Percentiles rank a stretch among this genome's conserved stretches.
Conservation (phyloP, 108 stramenopile genomes). For the Fragilariopsis cylindrus region DNA sequence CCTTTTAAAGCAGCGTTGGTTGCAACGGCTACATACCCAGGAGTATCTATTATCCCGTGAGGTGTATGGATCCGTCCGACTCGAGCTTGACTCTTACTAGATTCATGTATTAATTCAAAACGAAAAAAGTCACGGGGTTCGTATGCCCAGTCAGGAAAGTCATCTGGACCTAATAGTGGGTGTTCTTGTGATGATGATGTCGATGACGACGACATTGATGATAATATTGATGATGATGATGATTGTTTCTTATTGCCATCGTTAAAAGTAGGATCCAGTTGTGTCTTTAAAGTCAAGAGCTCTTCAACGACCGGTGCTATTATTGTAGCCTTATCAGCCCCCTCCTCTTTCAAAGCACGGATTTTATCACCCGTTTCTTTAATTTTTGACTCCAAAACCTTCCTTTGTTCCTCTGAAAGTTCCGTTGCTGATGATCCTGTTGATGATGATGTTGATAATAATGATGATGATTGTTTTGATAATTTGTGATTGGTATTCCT, state of each 20-base stretch:
- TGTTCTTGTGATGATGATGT: neutral
- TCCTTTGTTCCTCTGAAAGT: slow-evolving; percentile 44
- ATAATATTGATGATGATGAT: neutral
- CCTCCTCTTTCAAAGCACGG: slow-evolving; percentile 66
- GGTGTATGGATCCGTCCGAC: slow-evolving; percentile 72
- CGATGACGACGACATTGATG: neutral
- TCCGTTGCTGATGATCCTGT: slow-evolving; percentile 3
- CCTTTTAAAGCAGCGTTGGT: slow-evolving; percentile 92
- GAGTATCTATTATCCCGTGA: slow-evolving; percentile 60
- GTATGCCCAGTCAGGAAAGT: slow-evolving; percentile 84
- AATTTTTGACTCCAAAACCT: slow-evolving; percentile 60
- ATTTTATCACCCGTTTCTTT: slow-evolving; percentile 73
- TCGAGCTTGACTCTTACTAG: slow-evolving; percentile 74
- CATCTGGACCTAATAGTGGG: slow-evolving; percentile 50
- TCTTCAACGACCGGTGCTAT: slow-evolving; percentile 68
- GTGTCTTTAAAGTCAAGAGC: slow-evolving; percentile 70
- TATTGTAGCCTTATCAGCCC: slow-evolving; percentile 56
- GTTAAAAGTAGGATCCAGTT: slow-evolving; percentile 48
- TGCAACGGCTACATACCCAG: slow-evolving; percentile 91
- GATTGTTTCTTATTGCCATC: slow-evolving; percentile 10
- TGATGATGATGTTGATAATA: too few relatives aligned
- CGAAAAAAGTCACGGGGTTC: slow-evolving; percentile 70
- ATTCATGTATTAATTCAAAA: slow-evolving; percentile 85
- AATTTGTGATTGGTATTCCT: too few relatives aligned
- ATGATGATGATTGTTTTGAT: too few relatives aligned